phyloP scores from a whole-genome alignment of 2,329 filamentous ascomycete genomes.

The Seiridium cupressi region DNA sequence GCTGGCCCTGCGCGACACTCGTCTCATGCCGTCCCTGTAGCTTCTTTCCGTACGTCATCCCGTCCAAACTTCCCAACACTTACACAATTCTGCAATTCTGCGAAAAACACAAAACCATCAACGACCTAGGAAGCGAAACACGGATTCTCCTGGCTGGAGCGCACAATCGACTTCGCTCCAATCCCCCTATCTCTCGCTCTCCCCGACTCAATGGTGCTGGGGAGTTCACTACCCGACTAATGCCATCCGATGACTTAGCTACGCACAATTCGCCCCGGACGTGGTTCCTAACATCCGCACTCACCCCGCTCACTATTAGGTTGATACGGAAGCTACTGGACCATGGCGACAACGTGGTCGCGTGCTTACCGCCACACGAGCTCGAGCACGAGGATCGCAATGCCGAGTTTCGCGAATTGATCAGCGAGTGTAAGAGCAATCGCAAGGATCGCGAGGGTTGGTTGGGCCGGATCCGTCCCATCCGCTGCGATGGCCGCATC shows the following conservation, averaged over 20 bases:
- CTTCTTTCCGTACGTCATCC: conserved; percentile 49
- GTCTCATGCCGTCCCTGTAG: conserved; percentile 42
- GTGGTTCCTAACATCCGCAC: conserved; percentile 87
- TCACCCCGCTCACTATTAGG: conserved; percentile 81
- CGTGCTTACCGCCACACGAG: conserved; percentile 76
- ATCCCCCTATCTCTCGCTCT: conserved; percentile 10
- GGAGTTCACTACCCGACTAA: conserved; percentile 24
- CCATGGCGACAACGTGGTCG: conserved; percentile 90
- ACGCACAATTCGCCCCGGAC: conserved; percentile 76
- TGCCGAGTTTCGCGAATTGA: conserved; percentile 76
- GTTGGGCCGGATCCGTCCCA: conserved; percentile 72
- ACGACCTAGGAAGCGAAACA: not conserved
- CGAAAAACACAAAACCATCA: not conserved
- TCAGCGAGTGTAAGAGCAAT: conserved; percentile 65
- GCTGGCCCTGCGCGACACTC: conserved; percentile 39
- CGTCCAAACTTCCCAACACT: not conserved
- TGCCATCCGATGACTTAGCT: conserved; percentile 38
- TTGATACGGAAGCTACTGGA: conserved; percentile 77
- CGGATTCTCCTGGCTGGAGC: not conserved
- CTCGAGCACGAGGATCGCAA: conserved; percentile 75
- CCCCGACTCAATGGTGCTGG: conserved; percentile 12
- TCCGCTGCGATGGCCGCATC: conserved; percentile 60
- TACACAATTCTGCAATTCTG: not conserved
- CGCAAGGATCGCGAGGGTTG: conserved; percentile 71
- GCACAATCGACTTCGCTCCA: not conserved